Conservation (phyloP, 768 basidiomycete species). For the Gelatoporia subvermispora region DNA sequence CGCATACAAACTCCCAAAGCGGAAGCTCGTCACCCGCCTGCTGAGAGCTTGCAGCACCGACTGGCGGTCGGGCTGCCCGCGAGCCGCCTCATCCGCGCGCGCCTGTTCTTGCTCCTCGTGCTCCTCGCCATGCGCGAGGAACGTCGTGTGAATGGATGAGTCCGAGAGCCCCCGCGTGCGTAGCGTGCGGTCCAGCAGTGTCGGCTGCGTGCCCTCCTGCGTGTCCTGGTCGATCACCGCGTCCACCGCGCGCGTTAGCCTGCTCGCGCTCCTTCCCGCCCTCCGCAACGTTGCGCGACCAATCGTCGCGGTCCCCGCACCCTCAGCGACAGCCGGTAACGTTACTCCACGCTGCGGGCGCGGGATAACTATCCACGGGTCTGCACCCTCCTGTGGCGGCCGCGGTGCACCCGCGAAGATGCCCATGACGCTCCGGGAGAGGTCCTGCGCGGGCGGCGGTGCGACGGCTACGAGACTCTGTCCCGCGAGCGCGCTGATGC, state of each 20-base stretch:
- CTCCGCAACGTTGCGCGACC: slow-evolving; percentile 17
- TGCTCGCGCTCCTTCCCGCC: slow-evolving; percentile 21
- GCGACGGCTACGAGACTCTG: slow-evolving; percentile 11
- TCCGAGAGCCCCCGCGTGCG: slow-evolving; percentile 83
- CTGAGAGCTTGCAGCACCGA: slow-evolving; percentile 29
- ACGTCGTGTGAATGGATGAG: slow-evolving; percentile 88
- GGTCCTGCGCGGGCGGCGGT: slow-evolving; percentile 8
- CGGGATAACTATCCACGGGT: slow-evolving; percentile 74
- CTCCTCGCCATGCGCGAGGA: slow-evolving; percentile 50
- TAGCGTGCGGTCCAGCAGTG: slow-evolving; percentile 64
- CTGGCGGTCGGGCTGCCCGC: slow-evolving; percentile 16
- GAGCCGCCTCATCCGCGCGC: background rate
- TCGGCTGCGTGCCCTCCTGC: slow-evolving; percentile 28
- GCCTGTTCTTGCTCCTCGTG: background rate
- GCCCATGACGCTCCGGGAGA: slow-evolving; percentile 53
- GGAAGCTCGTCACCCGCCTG: slow-evolving; percentile 26
- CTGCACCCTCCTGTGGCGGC: slow-evolving; percentile 33
- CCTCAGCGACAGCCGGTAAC: slow-evolving; percentile 1
- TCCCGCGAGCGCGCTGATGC: slow-evolving; percentile 6
- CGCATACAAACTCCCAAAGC: slow-evolving; percentile 16
- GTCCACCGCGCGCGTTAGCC: slow-evolving; percentile 67
- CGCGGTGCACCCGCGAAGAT: slow-evolving; percentile 91
- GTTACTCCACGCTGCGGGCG: slow-evolving; percentile 10
- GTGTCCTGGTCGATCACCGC: slow-evolving; percentile 64
- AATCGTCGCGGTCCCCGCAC: slow-evolving; percentile 11